phyloP scores from a whole-genome alignment of 1,139 yeast species.

The Petasospora rhodanensis region DNA sequence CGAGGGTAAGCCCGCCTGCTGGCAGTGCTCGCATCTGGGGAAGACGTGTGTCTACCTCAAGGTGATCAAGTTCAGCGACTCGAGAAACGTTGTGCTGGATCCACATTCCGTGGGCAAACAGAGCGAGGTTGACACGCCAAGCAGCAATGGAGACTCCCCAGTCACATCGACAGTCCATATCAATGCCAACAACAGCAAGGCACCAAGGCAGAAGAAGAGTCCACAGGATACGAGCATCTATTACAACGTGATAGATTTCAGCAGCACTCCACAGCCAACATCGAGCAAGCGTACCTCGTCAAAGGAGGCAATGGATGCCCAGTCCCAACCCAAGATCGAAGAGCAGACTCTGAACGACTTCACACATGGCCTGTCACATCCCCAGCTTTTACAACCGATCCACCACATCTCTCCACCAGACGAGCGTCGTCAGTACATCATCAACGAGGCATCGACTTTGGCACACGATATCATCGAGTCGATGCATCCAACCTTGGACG shows the following conservation, averaged over 20 bases:
- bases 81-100: constrained; percentile 21
- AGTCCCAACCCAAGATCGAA: too few species aligned
- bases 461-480: constrained; percentile 47
- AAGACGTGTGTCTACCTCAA: constrained; percentile 45
- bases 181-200: not conserved
- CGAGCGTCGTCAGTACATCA: constrained; percentile 26
- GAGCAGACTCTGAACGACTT: too few species aligned
- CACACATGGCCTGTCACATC: too few species aligned
- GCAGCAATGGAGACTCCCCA: too few species aligned
- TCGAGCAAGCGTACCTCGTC: too few species aligned
- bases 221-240: constrained; percentile 4
- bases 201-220: not conserved
- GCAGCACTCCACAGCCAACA: constrained; percentile 6
- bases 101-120: too few species aligned
- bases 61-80: constrained; percentile 32
- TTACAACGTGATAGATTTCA: constrained; percentile 12
- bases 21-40: constrained; percentile 47
- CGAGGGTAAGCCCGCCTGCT: constrained; percentile 50
- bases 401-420: constrained; percentile 12
- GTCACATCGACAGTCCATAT: too few species aligned
- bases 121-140: too few species aligned
- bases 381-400: not conserved
- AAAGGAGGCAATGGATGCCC: too few species aligned
- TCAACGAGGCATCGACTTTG: constrained; percentile 47
- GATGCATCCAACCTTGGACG: constrained; percentile 28